A percentile compares a stretch with the other conserved stretches of the same genome.
Conservation (phyloP, 257 asterid genomes). For the Solanum sejunctum region DNA sequence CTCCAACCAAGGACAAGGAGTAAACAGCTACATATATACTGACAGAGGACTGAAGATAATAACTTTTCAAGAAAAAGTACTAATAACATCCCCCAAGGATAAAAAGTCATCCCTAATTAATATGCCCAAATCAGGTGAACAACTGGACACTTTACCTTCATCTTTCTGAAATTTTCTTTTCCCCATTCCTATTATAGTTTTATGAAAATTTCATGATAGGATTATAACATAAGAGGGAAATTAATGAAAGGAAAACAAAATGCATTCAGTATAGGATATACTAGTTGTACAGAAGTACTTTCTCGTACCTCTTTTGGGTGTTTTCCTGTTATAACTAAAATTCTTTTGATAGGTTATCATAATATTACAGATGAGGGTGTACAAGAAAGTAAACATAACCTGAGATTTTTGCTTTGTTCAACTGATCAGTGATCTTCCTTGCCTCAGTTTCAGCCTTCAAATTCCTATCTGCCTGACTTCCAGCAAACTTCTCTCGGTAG, state of each 20-base stretch:
- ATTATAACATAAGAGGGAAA: no score
- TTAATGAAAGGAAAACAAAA: not conserved
- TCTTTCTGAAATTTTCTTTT: not conserved
- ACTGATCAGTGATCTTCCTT: slow-evolving; percentile 44
- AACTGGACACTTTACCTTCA: not conserved
- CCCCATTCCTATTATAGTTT: not conserved
- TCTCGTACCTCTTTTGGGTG: not conserved
- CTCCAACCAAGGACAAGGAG: not conserved
- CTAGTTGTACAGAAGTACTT: not conserved
- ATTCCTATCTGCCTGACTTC: slow-evolving; percentile 80
- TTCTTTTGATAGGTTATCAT: not conserved
- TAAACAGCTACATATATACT: not conserved
- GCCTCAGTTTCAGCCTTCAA: slow-evolving; percentile 57
- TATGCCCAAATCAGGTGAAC: not conserved
- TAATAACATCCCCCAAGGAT: not conserved
- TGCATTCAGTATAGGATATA: not conserved
- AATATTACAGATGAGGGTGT: not conserved
- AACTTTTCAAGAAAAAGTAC: not conserved
- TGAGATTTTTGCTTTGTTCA: slow-evolving; percentile 57
- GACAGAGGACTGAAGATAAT: not conserved
- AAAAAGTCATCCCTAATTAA: not conserved
- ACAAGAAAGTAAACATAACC: slow-evolving; percentile 22
- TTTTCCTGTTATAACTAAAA: not conserved
- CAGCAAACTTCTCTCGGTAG: slow-evolving; percentile 64
- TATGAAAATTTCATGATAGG: not conserved